Base-by-base conservation (phyloP, 2,329 filamentous ascomycete species). In the Ophiostoma angusticollis region DNA sequence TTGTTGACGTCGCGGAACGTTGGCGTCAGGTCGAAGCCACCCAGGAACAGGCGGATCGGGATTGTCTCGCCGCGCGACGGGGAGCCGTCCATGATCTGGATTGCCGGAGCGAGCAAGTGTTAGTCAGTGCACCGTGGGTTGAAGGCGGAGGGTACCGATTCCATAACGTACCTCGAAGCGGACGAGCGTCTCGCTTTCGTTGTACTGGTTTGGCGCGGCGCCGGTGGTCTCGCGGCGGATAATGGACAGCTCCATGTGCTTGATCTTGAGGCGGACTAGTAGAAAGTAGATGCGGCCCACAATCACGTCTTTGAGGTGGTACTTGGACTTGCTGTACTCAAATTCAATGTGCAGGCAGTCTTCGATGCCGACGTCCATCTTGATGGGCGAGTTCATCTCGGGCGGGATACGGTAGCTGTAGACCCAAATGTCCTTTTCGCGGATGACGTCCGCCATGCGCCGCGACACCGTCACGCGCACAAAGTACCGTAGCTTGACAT, bases 1-100 rank as follows among this genome's bases (percentile, higher is more conserved):
- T 98, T 98, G 74, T 98, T 98, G 50, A 98, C 93, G 59, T 98
- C 91, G 46, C 91, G 83, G 74, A 98, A 98, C 11, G 91, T 98
- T 13, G 91, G 91, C 5, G 91, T 98, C 46, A 98, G 64, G 61
- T 98, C 93, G 58, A 98, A 98, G 37, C 91, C 91, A 45, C 91
- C 91, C 9, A 98, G 75, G 74, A 98, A 98, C 40, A 98, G 70
- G 51, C 91, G 75, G 55, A 98, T 98, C 17, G 91, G 91, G 45
- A 98, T 98, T 2, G 91, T 96, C 66, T 72, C 78, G 72, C 84
- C 86, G 67, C 91, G 74, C 38, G 87, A 95, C 24, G 91, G 91
- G n/a, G 89, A 96, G 44, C 91, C 91, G 58, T 98, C 91, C 91
- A 98, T 98, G 56, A 98, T 98, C 80, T 83, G 35, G 6, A 9